These are phyloP conservation scores for Exsudoporus frostii DNA, from an alignment of 768 basidiomycete genomes.

Conservation along the genomic window DNA sequence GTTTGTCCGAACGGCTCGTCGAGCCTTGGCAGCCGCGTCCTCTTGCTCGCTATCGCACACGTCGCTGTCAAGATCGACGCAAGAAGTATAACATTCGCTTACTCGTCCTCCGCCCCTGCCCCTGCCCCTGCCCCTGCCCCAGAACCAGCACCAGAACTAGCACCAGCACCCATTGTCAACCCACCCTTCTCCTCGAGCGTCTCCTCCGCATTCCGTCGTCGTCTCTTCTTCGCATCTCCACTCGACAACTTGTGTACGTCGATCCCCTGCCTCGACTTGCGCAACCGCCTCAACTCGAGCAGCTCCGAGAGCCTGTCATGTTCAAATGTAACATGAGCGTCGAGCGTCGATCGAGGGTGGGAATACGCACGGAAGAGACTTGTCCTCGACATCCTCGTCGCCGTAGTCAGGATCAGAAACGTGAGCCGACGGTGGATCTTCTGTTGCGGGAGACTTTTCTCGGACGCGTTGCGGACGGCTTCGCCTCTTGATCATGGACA, in stretches of 20 bases:
- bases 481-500: constrained; percentile 69
- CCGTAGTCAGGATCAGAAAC: constrained; percentile 10
- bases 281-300: constrained; percentile 76
- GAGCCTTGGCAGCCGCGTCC: constrained; percentile 66
- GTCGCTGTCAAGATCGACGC: not conserved
- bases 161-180: constrained; percentile 44
- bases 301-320: constrained; percentile 79
- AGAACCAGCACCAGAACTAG: too few relatives aligned
- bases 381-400: constrained; percentile 34
- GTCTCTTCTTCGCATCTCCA: constrained; percentile 76
- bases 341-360: not conserved
- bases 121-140: too few relatives aligned
- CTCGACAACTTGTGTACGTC: constrained; percentile 80
- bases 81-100: constrained; percentile 16
- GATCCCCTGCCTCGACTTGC: constrained; percentile 75
- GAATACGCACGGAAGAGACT: constrained; percentile 48
- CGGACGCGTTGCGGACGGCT: constrained; percentile 61
- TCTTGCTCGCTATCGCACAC: constrained; percentile 48
- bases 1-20: constrained; percentile 74
- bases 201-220: constrained; percentile 47
- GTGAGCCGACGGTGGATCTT: constrained; percentile 1
- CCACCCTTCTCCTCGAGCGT: constrained; percentile 50
- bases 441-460: constrained; percentile 42
- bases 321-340: not conserved
- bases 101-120: constrained; percentile 57